phyloP scores from a whole-genome alignment of 371 early-diverging fungal species.

The Gilbertella persicaria region DNA sequence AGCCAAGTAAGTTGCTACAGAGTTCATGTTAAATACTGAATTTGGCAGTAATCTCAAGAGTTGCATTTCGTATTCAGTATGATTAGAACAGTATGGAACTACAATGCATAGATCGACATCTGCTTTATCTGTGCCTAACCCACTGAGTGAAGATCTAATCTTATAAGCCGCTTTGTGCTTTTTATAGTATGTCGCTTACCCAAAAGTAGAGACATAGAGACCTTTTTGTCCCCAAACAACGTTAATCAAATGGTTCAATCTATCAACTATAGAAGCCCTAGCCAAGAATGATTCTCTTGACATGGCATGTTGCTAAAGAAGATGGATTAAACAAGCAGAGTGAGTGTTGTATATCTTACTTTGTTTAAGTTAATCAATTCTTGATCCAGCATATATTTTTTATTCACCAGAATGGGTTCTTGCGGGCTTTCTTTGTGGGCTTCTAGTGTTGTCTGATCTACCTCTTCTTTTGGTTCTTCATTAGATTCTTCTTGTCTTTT shows the following conservation, averaged over 20 bases:
- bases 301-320: not conserved
- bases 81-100: conserved; percentile 14
- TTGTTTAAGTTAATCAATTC: not conserved
- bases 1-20: conserved; percentile 11
- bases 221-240: conserved; percentile 1
- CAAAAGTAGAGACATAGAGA: conserved; percentile 20
- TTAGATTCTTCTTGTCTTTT: not conserved
- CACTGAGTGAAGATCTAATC: conserved; percentile 26
- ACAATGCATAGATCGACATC: conserved; percentile 41
- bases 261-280: not conserved
- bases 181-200: conserved; percentile 13
- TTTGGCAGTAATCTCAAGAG: not conserved
- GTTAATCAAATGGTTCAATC: conserved; percentile 2
- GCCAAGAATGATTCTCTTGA: not conserved
- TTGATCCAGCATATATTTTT: not conserved
- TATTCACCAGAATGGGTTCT: not conserved
- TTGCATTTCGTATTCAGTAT: not conserved
- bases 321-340: not conserved
- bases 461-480: not conserved
- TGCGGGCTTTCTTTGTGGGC: not conserved
- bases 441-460: no score
- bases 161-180: not conserved
- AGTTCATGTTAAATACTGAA: conserved; percentile 29
- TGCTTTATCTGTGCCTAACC: conserved; percentile 21
- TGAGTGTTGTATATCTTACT: not conserved